phyloP scores from a whole-genome alignment of 2,329 filamentous ascomycete genomes.

The Sporothrix dimorphospora region DNA sequence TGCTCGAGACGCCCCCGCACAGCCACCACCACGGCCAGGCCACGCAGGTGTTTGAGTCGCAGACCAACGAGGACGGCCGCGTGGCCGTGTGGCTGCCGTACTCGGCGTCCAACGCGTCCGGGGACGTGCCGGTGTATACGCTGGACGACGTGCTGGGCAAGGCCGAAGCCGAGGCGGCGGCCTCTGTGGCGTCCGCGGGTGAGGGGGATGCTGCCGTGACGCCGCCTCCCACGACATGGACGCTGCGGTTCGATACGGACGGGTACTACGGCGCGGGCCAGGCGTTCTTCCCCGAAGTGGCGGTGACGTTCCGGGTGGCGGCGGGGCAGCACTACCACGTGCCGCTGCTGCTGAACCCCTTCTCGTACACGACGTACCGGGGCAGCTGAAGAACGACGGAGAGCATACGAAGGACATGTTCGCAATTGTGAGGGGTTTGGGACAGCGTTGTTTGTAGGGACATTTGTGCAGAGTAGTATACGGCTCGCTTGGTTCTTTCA shows the following conservation, averaged over 20 bases:
- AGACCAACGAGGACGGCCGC: slow-evolving; percentile 76
- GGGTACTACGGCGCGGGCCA: slow-evolving; percentile 67
- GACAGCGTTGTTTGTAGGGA: neutral
- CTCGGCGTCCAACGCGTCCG: slow-evolving; percentile 53
- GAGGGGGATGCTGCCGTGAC: neutral
- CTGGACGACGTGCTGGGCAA: slow-evolving; percentile 59
- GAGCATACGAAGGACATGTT: neutral
- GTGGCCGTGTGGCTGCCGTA: slow-evolving; percentile 69
- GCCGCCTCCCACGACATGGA: slow-evolving; percentile 58
- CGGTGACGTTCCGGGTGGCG: slow-evolving; percentile 55
- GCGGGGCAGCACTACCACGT: slow-evolving; percentile 75
- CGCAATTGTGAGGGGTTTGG: neutral
- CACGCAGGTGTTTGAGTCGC: slow-evolving; percentile 62
- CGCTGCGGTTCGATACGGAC: slow-evolving; percentile 72
- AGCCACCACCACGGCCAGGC: slow-evolving; percentile 42
- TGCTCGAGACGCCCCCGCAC: slow-evolving; percentile 25
- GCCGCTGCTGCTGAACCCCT: slow-evolving; percentile 74
- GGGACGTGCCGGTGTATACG: slow-evolving; percentile 61
- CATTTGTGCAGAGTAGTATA: neutral
- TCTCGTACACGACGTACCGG: slow-evolving; percentile 80
- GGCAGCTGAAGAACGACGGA: slow-evolving; percentile 59
- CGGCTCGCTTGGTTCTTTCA: neutral
- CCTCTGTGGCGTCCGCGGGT: slow-evolving; percentile 37
- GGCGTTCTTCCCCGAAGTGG: slow-evolving; percentile 64
- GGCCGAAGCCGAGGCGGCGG: slow-evolving; percentile 37